Percentiles rank a stretch among this genome's conserved stretches.
These are phyloP conservation scores for Chlorella sp. DNA, from an alignment of 139 green algal genomes.

Conservation along the genomic window DNA sequence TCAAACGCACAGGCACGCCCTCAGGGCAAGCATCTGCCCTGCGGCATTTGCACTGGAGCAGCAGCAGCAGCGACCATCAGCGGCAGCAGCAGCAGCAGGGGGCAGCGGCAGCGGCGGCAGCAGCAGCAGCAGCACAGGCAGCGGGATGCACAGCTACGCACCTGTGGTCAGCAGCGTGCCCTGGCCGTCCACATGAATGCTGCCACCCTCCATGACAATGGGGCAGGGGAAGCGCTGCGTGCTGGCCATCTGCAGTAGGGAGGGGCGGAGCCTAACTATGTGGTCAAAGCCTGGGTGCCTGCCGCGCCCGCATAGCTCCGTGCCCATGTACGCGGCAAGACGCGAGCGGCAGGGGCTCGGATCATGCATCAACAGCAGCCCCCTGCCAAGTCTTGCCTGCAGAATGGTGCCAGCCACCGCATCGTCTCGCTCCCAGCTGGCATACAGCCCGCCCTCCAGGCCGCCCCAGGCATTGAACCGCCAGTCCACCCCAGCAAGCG, in stretches of 20 bases:
- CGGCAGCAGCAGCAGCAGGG: no score
- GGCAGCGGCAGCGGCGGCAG: no score
- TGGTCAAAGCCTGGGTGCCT: not conserved
- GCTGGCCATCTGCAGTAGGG: conserved; percentile 27
- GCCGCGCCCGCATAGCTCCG: not conserved
- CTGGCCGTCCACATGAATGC: conserved; percentile 69
- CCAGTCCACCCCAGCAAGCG: conserved; percentile 57
- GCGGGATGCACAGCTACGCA: not conserved
- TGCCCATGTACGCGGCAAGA: no score
- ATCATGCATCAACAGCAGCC: no score
- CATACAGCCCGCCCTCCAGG: conserved; percentile 40
- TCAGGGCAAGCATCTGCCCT: no score
- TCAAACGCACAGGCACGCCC: no score
- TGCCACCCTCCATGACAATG: conserved; percentile 72
- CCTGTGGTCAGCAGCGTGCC: conserved; percentile 77
- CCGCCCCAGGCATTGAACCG: conserved; percentile 69
- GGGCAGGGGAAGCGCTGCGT: conserved; percentile 39
- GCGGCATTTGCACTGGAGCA: no score
- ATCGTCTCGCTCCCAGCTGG: conserved; percentile 35
- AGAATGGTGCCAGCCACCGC: conserved; percentile 27
- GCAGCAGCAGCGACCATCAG: not conserved
- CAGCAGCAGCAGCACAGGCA: no score
- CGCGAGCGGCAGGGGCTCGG: no score
- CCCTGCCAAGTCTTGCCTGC: not conserved
- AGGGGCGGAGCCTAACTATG: not conserved